Base-by-base conservation (phyloP, 1,139 yeast species). In the Debaryomyces coudertii region DNA sequence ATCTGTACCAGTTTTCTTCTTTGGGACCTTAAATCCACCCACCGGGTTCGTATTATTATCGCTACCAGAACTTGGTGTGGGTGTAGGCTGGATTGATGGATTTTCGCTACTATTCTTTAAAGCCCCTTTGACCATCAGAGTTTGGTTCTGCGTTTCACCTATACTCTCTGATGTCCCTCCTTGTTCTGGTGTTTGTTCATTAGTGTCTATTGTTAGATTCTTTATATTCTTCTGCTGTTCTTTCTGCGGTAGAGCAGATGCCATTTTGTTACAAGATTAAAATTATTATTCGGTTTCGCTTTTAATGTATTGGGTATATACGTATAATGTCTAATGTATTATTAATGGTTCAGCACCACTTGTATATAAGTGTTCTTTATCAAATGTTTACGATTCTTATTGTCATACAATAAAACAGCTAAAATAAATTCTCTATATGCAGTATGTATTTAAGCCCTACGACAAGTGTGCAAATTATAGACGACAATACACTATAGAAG, bases 11-110 rank as follows among this genome's bases (percentile, higher is more conserved):
- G 28, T 40, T 18, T 38, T 38, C 22, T 47, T 47, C 34, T 46
- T 47, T 14, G 51, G 51, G 6, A 35, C 43, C 30, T 47, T 47
- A 40, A 47, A 45, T 12, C 34, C 44, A 4, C 40, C 44, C 15
- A 14, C 15, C 28, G 42, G 15, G 37, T 36, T 36, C 12, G 31
- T 14, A 14, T 20, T 28, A 16, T 23, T 31, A 23, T 29, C 29
- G 22, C 37, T 27, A 11, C 35, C 41, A 16, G 27, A 14, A n/a
- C 36, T 33, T 11, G 36, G 24, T 38, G 41, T 28, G 15, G 41
- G 33, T 20, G 34, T 29, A 12, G 33, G 33, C 20, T 38, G 31
- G 14, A 20, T 28, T 7, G 34, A 22, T 9, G 27, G n/a, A n/a
- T 28, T 18, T 9, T 20, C 41, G 11, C 18, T 38, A 18, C 16